Percentiles rank a stretch among this genome's conserved stretches.
phyloP scores from a whole-genome alignment of 1,284 basidiomycete genomes.

The Caloboletus firmus region DNA sequence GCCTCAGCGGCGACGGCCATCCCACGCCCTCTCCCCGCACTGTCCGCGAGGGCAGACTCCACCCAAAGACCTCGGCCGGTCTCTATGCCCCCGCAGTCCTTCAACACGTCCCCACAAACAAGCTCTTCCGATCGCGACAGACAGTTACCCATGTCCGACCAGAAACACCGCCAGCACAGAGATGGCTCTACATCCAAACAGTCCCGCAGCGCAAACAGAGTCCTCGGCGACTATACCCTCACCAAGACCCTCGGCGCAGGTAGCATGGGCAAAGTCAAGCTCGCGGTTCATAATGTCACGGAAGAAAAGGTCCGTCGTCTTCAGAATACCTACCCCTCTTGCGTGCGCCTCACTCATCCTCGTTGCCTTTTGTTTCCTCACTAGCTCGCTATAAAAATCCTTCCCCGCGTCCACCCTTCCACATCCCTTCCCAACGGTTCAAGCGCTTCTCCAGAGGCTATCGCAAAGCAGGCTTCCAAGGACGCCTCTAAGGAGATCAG shows the following conservation, averaged over 20 bases:
- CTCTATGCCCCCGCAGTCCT: constrained; percentile 67
- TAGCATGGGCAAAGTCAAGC: constrained; percentile 99
- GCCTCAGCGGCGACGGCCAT: constrained; percentile 17
- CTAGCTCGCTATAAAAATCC: constrained; percentile 97
- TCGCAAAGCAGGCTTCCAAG: constrained; percentile 82
- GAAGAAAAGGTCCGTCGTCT: constrained; percentile 81
- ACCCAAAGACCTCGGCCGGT: constrained; percentile 55
- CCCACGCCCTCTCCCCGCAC: constrained; percentile 32
- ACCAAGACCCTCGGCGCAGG: constrained; percentile 97
- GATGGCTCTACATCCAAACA: constrained; percentile 33
- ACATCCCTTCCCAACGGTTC: constrained; percentile 46
- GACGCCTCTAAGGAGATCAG: constrained; percentile 96
- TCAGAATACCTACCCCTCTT: background rate
- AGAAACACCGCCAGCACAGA: constrained; percentile 36
- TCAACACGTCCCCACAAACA: constrained; percentile 34
- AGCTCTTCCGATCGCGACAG: constrained; percentile 37
- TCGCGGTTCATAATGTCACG: constrained; percentile 86
- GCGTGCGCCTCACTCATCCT: constrained; percentile 2
- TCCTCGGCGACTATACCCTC: constrained; percentile 92
- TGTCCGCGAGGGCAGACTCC: constrained; percentile 20
- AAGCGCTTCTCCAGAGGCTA: constrained; percentile 52
- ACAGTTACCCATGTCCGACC: constrained; percentile 34
- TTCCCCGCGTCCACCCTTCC: constrained; percentile 76
- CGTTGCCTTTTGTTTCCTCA: constrained; percentile 6
- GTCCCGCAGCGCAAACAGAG: constrained; percentile 52